phyloP scores from a whole-genome alignment of 306 rosid species.

The Dryas alaskensis region DNA sequence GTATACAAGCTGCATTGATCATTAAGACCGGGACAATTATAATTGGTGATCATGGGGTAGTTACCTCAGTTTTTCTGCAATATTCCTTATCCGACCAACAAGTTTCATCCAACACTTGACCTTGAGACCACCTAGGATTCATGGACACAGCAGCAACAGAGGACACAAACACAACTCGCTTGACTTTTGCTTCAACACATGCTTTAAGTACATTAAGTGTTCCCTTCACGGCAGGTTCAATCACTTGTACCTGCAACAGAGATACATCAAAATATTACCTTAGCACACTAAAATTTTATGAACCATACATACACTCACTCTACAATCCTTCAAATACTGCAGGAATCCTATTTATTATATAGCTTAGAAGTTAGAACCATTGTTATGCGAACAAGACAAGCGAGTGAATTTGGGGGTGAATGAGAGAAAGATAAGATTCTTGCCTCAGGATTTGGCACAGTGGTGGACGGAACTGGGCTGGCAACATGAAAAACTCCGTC shows the following conservation, averaged over 20 bases:
- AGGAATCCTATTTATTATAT: too few species aligned
- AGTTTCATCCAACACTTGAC: conserved; percentile 39
- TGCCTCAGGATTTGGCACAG: conserved; percentile 43
- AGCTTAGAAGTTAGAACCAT: too few species aligned
- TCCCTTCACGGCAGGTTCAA: conserved; percentile 74
- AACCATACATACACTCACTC: not conserved
- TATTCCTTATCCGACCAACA: conserved; percentile 49
- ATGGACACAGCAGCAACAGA: conserved; percentile 25
- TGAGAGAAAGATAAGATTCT: not conserved
- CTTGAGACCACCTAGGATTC: conserved; percentile 40
- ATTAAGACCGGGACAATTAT: conserved; percentile 8
- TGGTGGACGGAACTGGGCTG: conserved; percentile 41
- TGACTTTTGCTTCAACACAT: conserved; percentile 36
- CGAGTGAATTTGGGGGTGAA: too few species aligned
- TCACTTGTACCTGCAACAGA: conserved; percentile 42
- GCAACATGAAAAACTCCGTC: conserved; percentile 50
- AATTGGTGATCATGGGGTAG: not conserved
- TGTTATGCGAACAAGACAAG: too few species aligned
- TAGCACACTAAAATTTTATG: too few species aligned
- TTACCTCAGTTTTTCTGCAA: conserved; percentile 36
- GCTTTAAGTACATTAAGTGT: conserved; percentile 48
- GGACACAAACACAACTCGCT: conserved; percentile 42
- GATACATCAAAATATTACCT: not conserved
- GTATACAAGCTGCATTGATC: not conserved
- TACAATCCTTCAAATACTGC: too few species aligned